Evolutionary conservation across 2,329 filamentous ascomycete genomes (phyloP).

Genomic region (Botrytis hyacinthi): DNA sequence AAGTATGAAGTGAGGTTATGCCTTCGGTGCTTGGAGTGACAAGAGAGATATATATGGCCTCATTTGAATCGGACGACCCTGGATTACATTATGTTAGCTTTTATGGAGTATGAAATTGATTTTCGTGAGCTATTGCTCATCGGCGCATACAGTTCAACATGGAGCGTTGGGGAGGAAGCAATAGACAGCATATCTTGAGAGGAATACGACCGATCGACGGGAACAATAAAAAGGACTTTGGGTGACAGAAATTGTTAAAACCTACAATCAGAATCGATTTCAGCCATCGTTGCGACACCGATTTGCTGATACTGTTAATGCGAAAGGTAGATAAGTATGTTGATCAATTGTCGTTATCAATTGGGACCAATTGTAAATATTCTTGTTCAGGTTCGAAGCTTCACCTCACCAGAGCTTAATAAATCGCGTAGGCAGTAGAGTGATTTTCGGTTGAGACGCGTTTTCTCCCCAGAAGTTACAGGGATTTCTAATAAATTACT

Average conservation of each 20-base stretch:
- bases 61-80: slow-evolving; percentile 41
- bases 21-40: slow-evolving; percentile 49
- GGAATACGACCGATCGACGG: neutral
- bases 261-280: slow-evolving; percentile 31
- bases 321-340: neutral
- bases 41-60: slow-evolving; percentile 62
- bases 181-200: neutral
- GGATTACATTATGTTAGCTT: slow-evolving; percentile 7
- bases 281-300: slow-evolving; percentile 27
- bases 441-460: slow-evolving; percentile 24
- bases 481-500: slow-evolving; percentile 4
- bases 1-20: slow-evolving; percentile 61
- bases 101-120: neutral
- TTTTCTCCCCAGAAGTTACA: neutral
- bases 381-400: slow-evolving; percentile 2
- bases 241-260: slow-evolving; percentile 2
- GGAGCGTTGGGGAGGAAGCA: too few relatives aligned
- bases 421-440: slow-evolving; percentile 31
- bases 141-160: slow-evolving; percentile 4
- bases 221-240: neutral
- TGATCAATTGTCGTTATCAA: neutral
- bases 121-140: neutral
- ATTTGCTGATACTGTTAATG: neutral
- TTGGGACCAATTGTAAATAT: slow-evolving; percentile 1
- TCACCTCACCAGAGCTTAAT: neutral